Conservation (phyloP, 1,284 basidiomycete species). For the Leucoagaricus sp. region DNA sequence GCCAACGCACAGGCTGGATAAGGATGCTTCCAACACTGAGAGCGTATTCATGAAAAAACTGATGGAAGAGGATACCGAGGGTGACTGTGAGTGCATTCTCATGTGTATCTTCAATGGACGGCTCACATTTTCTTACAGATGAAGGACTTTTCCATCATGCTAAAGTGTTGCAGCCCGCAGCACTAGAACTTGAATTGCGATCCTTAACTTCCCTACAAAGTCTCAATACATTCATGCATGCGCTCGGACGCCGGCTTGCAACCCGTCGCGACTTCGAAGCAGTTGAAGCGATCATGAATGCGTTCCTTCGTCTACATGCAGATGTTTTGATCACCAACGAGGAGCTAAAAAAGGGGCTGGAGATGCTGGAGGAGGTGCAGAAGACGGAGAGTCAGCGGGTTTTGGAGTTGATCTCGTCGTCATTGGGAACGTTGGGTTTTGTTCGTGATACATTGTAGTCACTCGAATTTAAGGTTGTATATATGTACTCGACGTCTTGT, state of each 20-base stretch:
- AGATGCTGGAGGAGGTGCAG: conserved; percentile 64
- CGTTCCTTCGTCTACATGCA: conserved; percentile 85
- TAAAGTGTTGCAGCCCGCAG: conserved; percentile 88
- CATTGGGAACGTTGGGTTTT: conserved; percentile 73
- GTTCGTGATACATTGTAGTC: conserved; percentile 49
- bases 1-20: conserved; percentile 55
- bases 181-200: conserved; percentile 89
- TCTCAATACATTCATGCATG: conserved; percentile 72
- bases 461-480: background rate
- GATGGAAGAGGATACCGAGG: conserved; percentile 52
- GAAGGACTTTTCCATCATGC: conserved; percentile 84
- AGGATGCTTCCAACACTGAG: conserved; percentile 56
- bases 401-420: conserved; percentile 68
- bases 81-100: conserved; percentile 56
- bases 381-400: conserved; percentile 73
- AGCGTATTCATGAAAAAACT: conserved; percentile 79
- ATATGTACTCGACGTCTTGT: background rate
- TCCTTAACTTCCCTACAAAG: conserved; percentile 70
- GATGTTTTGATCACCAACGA: conserved; percentile 75
- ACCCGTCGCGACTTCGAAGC: conserved; percentile 94
- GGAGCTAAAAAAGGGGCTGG: conserved; percentile 61
- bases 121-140: conserved; percentile 46
- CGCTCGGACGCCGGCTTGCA: conserved; percentile 71
- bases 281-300: conserved; percentile 86
- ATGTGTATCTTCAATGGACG: background rate